Conservation (phyloP, 116 monocot genomes). For the Zostera marina region DNA sequence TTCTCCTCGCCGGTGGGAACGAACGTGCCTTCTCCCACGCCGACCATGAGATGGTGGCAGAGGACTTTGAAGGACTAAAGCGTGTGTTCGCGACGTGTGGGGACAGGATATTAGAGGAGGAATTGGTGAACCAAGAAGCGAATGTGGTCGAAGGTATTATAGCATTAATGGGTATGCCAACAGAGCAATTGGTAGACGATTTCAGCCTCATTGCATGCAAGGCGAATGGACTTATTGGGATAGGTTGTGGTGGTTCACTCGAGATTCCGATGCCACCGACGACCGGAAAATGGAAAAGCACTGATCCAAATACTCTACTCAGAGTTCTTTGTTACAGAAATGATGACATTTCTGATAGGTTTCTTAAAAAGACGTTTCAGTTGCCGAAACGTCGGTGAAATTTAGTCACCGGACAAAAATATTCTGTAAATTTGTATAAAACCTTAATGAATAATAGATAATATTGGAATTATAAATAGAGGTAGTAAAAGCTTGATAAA, state of each 20-base stretch:
- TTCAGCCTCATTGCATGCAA: slow-evolving; percentile 58
- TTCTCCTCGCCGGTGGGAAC: slow-evolving; percentile 71
- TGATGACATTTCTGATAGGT: slow-evolving; percentile 40
- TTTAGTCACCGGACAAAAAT: background rate
- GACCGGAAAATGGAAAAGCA: slow-evolving; percentile 55
- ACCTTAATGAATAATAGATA: background rate
- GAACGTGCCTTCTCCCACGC: slow-evolving; percentile 39
- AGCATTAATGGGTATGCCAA: slow-evolving; percentile 41
- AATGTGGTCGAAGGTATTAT: slow-evolving; percentile 65
- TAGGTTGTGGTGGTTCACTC: slow-evolving; percentile 11
- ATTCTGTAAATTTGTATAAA: background rate
- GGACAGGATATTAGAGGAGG: slow-evolving; percentile 68
- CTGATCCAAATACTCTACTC: slow-evolving; percentile 57
- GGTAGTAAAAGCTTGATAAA: too few relatives aligned
- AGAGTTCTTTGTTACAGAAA: slow-evolving; percentile 65
- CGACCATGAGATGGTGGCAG: slow-evolving; percentile 47
- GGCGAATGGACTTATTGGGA: slow-evolving; percentile 20
- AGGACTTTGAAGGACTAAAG: slow-evolving; percentile 64
- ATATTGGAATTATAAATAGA: too few relatives aligned
- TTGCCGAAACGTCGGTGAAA: slow-evolving; percentile 24
- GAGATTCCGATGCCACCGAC: slow-evolving; percentile 54
- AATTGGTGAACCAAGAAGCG: slow-evolving; percentile 69
- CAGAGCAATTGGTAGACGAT: slow-evolving; percentile 72
- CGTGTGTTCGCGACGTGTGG: slow-evolving; percentile 61
- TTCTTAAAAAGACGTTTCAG: slow-evolving; percentile 62